Evolutionary conservation across 257 asterid species (phyloP), one percentile per base, ranked within the genome.

Genomic region (Euphrasia confusa): DNA sequence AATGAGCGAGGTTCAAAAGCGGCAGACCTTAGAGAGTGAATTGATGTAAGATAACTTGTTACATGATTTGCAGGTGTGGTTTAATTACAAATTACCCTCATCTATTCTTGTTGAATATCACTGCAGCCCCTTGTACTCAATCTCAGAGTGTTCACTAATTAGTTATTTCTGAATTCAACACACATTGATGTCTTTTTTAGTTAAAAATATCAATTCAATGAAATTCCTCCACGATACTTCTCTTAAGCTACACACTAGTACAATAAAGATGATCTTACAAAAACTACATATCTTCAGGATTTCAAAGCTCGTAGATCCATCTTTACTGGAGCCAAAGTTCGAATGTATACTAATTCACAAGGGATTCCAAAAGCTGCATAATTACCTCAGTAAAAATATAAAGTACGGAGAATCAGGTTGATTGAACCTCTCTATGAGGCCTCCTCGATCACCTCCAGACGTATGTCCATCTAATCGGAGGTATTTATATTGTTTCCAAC

Each of bases 401-500:
- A 93, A 93, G 79, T 80, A 93, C 5, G 99, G 99, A 71, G 99
- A 93, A 57, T 71, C 79, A 48, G 99, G 86, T 70, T 80, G 68
- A 74, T 93, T 93, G 79, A 93, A 93, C 69, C 64, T 64, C 1
- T 93, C 99, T 57, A 93, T 89, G 69, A 93, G 84, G 70, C 88
- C 91, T 54, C 99, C 99, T 39, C 99, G 89, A 71, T 93, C 97
- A 44, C 99, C 97, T 62, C 99, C 99, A 50, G 90, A 87, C 68
- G 99, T 93, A 70, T 93, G 99, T n/a, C 99, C 99, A 75, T 93
- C 99, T 76, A 93, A 80, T 58, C 99, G 95, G 37, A 93, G 87
- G 77, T 93, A 93, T 68, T 63, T 87, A 58, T 89, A 93, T 66
- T 93, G 90, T 79, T 93, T 93, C 99, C 94, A 85, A 91, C 74